Evolutionary conservation across 768 basidiomycete species (phyloP), one percentile per base, ranked within the genome.

Genomic region (Lentinus tigrinus): DNA sequence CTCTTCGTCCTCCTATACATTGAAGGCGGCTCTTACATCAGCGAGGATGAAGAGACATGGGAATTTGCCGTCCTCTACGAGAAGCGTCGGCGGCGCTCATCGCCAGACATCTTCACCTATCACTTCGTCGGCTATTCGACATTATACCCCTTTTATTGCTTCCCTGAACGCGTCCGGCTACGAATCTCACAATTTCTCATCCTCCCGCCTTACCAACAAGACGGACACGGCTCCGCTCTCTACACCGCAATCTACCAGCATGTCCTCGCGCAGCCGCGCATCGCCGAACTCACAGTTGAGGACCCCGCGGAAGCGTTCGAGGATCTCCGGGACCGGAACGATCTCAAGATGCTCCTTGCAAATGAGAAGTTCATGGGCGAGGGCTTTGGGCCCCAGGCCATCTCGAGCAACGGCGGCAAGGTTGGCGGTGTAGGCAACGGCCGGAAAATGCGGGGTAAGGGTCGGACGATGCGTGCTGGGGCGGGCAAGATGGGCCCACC

Each of bases 251-350:
- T 94, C 52, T 96, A 95, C 75, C 80, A 85, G 67, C 83, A 91
- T 67, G 81, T 91, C 19, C 71, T 90, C 42, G 75, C 81, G 14
- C 82, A 81, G 47, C 78, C 86, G 2, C 75, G 82, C 49, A 83
- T 96, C 38, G 87, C 90, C n/a, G 96, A 98, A 72, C 75, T 98
- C 40, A 97, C 95, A 1, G 91, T 99, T 21, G 97, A 99, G 74
- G 97, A 99, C 70, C 97, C 97, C 1, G 94, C 94, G 0, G 97
- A 99, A 74, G 91, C 93, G 10, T 98, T 99, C 68, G 96, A 98
- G 71, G 97, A 98, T 71, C 80, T 98, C 42, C 80, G 96, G 34
- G 97, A 98, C 74, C 88, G 92, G 54, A 91, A 89, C 63, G 97
- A 99, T 71, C 79, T 98, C 19, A 76, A 81, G 61, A 89, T 90